Evolutionary conservation across 2,329 filamentous ascomycete species (phyloP), one percentile per base, ranked within the genome.

Genomic region (Scytalidium lignicola): DNA sequence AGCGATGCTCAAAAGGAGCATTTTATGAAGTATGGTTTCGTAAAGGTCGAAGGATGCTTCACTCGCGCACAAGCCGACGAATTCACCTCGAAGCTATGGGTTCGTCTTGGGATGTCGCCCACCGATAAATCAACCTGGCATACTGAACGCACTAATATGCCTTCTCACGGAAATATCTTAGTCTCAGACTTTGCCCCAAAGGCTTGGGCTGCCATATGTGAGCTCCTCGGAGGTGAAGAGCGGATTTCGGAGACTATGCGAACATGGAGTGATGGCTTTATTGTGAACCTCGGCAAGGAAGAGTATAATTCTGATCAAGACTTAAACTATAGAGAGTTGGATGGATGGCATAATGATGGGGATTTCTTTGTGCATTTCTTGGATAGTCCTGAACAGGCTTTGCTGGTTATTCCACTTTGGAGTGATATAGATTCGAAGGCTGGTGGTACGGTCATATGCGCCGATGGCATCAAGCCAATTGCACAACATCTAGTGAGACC

Each of bases 351-450:
- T 64, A 80, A 85, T 17, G 83, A 87, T 64, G 83, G 84, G 8
- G 83, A 88, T 56, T 87, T 86, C 64, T 88, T 88, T 62, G 74
- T 84, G 4, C 84, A 88, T 67, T 88, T 83, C 56, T 75, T 88
- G 29, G 84, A 88, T 61, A 83, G 78, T 18, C 79, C 79, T 0
- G 85, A 88, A 67, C 85, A 88, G 63, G 85, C 73, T 0, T 66
- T 88, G 13, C 71, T 88, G 1, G 81, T 87, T 12, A 86, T 85
- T 39, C 83, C 84, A 1, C 64, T 87, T 4, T 88, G 83, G 67
- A 81, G 74, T 0, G 82, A 87, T 59, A 79, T 88, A 46, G 66
- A 69, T 8, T 65, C 76, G 0, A 71, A 74, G 28, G 83, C 80
- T 4, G 85, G 85, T 21, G 85, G 80, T 3, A 88, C 84, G 0